Percentiles rank a stretch among this genome's conserved stretches.
phyloP scores from a whole-genome alignment of 495 filamentous ascomycete species.

The Annulohypoxylon moriforme region DNA sequence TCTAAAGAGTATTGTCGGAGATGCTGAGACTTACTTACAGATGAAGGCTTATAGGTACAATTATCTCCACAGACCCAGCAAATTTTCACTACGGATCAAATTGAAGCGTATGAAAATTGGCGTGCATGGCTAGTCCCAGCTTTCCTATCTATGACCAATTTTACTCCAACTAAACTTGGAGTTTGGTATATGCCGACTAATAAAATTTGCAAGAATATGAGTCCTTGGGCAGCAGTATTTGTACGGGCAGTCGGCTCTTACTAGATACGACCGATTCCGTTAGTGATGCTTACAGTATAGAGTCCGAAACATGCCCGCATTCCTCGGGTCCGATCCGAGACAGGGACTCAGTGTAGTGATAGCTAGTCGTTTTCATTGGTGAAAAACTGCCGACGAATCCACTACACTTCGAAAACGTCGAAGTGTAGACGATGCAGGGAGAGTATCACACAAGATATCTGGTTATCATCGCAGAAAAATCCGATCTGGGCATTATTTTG shows the following conservation, averaged over 20 bases:
- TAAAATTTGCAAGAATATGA: background rate
- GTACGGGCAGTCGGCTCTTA: background rate
- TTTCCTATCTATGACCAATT: background rate
- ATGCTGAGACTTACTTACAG: background rate
- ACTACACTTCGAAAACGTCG: constrained; percentile 10
- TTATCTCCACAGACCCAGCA: background rate
- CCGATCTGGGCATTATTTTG: background rate
- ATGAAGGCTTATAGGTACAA: background rate
- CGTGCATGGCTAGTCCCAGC: background rate
- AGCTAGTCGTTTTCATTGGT: constrained; percentile 19
- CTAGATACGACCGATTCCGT: background rate
- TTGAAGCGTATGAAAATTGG: background rate
- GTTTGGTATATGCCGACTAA: background rate
- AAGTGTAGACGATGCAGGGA: background rate
- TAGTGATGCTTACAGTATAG: background rate
- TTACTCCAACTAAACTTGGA: background rate
- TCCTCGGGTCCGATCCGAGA: constrained; percentile 6
- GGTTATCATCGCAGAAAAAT: background rate
- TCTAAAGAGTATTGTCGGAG: background rate
- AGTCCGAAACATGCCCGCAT: constrained; percentile 3
- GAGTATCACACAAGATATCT: background rate
- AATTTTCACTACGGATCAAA: background rate
- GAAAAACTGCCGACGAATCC: constrained; percentile 20
- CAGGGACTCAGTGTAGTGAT: background rate
- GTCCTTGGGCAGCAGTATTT: background rate